phyloP scores from a whole-genome alignment of 192 early-diverging fungal genomes.

The Linnemannia hyalina region DNA sequence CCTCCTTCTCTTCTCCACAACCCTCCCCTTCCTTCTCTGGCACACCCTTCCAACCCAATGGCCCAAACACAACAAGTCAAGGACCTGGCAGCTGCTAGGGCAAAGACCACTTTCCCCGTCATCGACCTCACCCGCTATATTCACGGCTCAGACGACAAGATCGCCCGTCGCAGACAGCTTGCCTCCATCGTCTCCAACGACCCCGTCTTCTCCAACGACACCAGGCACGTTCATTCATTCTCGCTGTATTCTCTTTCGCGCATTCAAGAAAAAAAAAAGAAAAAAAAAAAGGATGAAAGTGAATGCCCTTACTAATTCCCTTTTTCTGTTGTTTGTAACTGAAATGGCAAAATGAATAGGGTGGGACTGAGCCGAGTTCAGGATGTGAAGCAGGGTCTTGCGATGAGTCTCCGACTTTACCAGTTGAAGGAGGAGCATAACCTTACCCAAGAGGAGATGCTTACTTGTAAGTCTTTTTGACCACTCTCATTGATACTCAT shows the following conservation, averaged over 20 bases:
- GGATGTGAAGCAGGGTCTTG: slow-evolving; percentile 71
- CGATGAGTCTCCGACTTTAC: slow-evolving; percentile 72
- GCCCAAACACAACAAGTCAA: slow-evolving; percentile 33
- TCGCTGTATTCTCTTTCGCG: not conserved
- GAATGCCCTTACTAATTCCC: not conserved
- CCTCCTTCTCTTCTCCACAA: not conserved
- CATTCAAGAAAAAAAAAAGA: not conserved
- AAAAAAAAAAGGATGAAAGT: not conserved
- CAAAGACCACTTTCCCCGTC: slow-evolving; percentile 44
- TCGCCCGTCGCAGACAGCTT: slow-evolving; percentile 27
- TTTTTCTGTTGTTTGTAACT: not conserved
- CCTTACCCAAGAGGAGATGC: slow-evolving; percentile 67
- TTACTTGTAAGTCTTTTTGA: slow-evolving; percentile 41
- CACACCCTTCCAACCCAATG: not conserved
- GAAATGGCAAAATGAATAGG: slow-evolving; percentile 8
- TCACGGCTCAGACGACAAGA: slow-evolving; percentile 42
- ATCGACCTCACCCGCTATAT: slow-evolving; percentile 49
- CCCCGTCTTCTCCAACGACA: slow-evolving; percentile 42
- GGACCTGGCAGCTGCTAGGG: slow-evolving; percentile 45
- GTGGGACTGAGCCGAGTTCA: slow-evolving; percentile 61
- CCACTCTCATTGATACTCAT: too few species aligned
- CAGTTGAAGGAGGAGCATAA: slow-evolving; percentile 67
- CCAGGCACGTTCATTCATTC: slow-evolving; percentile 15
- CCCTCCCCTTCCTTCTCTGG: not conserved
- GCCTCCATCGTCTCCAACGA: slow-evolving; percentile 35